Evolutionary conservation across 2,329 filamentous ascomycete species (phyloP), one percentile per base, ranked within the genome.

Genomic region (Cordyceps pruinosa): DNA sequence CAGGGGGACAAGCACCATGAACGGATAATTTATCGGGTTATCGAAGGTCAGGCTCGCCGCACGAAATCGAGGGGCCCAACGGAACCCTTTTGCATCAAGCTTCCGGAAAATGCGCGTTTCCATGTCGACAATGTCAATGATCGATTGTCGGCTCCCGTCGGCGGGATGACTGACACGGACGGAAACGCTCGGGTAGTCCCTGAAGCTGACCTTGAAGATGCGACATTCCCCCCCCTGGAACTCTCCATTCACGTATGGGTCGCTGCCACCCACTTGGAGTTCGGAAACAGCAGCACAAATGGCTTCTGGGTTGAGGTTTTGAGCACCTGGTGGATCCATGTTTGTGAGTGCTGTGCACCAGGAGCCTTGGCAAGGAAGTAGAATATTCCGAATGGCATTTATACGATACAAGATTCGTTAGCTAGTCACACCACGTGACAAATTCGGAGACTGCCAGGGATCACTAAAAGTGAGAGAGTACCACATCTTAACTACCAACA

Each of bases 171-270:
- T 12, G 5, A 56, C 23, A 35, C 42, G 52, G 23, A 56, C 19
- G n/a, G 42, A 47, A 26, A 56, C n/a, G 52, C 52, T 56, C 6
- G 32, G 21, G 17, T 41, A 30, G 32, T 56, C 52, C 12, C 48
- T 34, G 44, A 56, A 56, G 30, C 42, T 48, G 23, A 48, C 23
- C 30, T 48, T 56, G 4, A 45, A 56, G 17, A 48, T 48, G 52
- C 44, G 52, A 34, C 52, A 48, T 25, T 56, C 30, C 13, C 44
- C 42, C 10, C 52, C 52, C 39, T 48, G 19, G 8, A 47, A 48
- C n/a, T 48, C 52, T 30, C 32, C 42, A 17, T 48, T 32, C 23
- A 56, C 41, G 30, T 39, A 56, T 28, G 52, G 52, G 12, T 48
- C 52, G 25, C 44, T 56, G n/a, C 52, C 30, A 26, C 52, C 52